Evolutionary conservation across 2,329 filamentous ascomycete species (phyloP).

Genomic region (Shiraia sp.): DNA sequence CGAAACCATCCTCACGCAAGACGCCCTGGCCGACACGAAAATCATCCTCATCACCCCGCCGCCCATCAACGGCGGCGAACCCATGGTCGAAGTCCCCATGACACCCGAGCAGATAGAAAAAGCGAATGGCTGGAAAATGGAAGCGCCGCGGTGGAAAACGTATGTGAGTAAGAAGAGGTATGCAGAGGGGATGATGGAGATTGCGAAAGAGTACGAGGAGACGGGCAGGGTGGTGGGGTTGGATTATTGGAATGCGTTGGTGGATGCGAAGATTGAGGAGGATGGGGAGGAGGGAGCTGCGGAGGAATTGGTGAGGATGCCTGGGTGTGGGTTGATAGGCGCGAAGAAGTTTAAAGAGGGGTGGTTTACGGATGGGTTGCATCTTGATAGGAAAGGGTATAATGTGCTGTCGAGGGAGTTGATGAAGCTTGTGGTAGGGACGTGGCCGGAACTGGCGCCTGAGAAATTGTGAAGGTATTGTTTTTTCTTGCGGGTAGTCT

Average conservation of each 20-base stretch:
- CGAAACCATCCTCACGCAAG: conserved; percentile 37
- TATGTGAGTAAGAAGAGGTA: conserved; percentile 46
- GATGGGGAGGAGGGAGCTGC: conserved; percentile 27
- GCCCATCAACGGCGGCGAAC: conserved; percentile 36
- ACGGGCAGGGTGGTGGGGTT: conserved; percentile 39
- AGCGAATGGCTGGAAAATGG: conserved; percentile 10
- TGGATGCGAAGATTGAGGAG: conserved; percentile 27
- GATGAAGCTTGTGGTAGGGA: conserved; percentile 21
- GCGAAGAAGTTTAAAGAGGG: conserved; percentile 36
- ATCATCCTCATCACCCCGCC: conserved; percentile 45
- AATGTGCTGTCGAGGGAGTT: conserved; percentile 29
- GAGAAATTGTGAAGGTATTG: conserved; percentile 14
- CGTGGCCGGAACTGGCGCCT: conserved; percentile 38
- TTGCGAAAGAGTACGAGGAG: conserved; percentile 39
- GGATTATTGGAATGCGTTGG: conserved; percentile 40
- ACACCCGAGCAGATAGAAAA: conserved; percentile 7
- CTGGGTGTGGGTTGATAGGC: conserved; percentile 40
- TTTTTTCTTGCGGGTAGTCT: not conserved
- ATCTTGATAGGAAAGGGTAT: conserved; percentile 40
- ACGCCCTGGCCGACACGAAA: conserved; percentile 36
- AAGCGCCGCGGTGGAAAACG: conserved; percentile 31
- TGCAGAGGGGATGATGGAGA: conserved; percentile 43
- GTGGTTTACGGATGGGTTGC: conserved; percentile 46
- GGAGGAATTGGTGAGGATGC: conserved; percentile 29
- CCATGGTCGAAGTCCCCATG: not conserved